Evolutionary conservation across 768 basidiomycete genomes (phyloP).

Genomic region (Serendipita sp.): DNA sequence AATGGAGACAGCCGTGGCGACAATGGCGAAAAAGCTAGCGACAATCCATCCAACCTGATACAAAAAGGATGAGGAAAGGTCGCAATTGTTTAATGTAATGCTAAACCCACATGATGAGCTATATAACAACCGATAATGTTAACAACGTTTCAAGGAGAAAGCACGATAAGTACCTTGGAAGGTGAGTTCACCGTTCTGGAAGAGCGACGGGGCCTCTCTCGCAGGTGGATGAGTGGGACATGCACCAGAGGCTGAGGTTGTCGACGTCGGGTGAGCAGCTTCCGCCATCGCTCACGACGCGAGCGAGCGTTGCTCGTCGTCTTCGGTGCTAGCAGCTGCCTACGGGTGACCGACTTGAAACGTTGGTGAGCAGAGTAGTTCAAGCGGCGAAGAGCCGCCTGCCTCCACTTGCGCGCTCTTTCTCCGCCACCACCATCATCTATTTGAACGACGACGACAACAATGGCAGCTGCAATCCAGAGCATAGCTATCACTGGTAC

Average conservation of each 20-base stretch:
- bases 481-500: neutral
- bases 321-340: neutral
- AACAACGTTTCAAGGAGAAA: neutral
- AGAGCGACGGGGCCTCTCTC: constrained; percentile 34
- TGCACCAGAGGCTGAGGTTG: neutral
- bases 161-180: constrained; percentile 38
- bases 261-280: neutral
- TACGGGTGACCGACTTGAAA: neutral
- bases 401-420: neutral
- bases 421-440: too few relatives aligned
- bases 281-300: neutral
- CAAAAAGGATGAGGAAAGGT: neutral
- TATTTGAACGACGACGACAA: neutral
- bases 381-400: constrained; percentile 1
- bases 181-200: constrained; percentile 43
- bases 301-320: neutral
- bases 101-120: constrained; percentile 40
- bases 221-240: constrained; percentile 12
- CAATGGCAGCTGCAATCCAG: constrained; percentile 1
- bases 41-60: constrained; percentile 54
- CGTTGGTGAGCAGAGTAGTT: neutral
- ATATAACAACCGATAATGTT: neutral
- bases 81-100: neutral
- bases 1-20: constrained; percentile 40
- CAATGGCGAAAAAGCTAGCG: constrained; percentile 38